Evolutionary conservation across 129 eudicot species (phyloP), one percentile per base, ranked within the genome.

Genomic region (Artemisia tridentata): DNA sequence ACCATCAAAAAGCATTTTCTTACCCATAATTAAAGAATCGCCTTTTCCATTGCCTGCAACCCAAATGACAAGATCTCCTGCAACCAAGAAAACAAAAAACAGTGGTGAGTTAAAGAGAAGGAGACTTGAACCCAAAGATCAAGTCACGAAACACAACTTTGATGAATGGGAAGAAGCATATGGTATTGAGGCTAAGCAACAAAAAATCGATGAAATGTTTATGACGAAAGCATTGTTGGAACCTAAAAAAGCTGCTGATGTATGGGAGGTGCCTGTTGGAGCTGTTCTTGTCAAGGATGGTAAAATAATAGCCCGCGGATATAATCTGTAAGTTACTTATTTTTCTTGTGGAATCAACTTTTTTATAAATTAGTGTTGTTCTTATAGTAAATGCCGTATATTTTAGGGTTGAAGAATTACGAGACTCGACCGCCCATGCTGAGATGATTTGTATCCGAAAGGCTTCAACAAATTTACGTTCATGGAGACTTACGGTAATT

Each of bases 351-450:
- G 72, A 31, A 38, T 17, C 7, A 11, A 13, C 57, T 5, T 63
- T 16, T 17, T 9, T 63, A 3, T 7, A 7, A 7, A 38, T 38
- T 38, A 38, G 45, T 38, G 10, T 38, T 38, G 45, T 38, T 38
- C 45, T 38, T 38, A 38, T 48, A 11, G 41, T 75, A 68, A 43
- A 48, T 80, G 14, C 25, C 27, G 43, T 63, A 60, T 56, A 34
- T 75, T 76, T 58, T 86, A 92, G 98, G 74, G 98, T 92, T 21
- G 98, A 92, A 86, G 86, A 89, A 75, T 73, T 85, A 60, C 88
- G 82, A 51, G 98, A 89, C 83, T 89, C 95, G 55, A 89, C 98
- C 54, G 98, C 98, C 38, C 98, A n/a, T n/a, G 98, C 98, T 2
- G 96, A 92, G 82, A 89, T 92, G 86, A 81, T 83, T 25, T 92